Evolutionary conservation across 495 filamentous ascomycete genomes (phyloP).

Genomic region (Lasiosphaeria miniovina): DNA sequence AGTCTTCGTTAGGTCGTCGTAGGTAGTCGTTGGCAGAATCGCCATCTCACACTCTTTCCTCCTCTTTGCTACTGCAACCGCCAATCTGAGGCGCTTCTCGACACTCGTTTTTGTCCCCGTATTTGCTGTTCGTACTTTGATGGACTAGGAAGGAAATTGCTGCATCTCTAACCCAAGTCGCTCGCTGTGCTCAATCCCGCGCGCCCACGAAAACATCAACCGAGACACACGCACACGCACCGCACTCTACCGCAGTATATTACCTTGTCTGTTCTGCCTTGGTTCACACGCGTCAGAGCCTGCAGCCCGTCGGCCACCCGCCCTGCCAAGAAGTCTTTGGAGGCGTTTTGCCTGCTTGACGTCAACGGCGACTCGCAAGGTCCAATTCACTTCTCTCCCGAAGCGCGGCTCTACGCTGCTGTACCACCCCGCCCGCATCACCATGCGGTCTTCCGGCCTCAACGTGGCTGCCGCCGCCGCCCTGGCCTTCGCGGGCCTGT

Average conservation of each 20-base stretch:
- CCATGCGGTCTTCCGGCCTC: slow-evolving; percentile 25
- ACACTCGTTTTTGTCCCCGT: slow-evolving; percentile 9
- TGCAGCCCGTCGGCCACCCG: too few species aligned
- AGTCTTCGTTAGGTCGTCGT: neutral
- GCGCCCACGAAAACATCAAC: neutral
- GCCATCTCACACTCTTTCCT: neutral
- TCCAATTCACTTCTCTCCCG: too few species aligned
- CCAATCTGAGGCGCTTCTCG: neutral
- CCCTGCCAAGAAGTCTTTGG: too few species aligned
- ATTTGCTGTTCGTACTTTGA: neutral
- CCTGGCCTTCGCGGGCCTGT: slow-evolving; percentile 27
- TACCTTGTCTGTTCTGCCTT: too few species aligned
- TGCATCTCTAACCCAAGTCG: slow-evolving; percentile 26
- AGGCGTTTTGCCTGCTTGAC: too few species aligned
- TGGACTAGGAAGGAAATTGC: neutral
- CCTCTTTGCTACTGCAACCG: slow-evolving; percentile 1
- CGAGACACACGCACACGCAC: too few species aligned
- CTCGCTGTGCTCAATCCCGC: slow-evolving; percentile 19
- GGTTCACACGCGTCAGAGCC: too few species aligned
- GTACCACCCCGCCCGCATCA: neutral
- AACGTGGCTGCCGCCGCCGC: slow-evolving; percentile 19
- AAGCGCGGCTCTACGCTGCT: neutral
- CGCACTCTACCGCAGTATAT: too few species aligned
- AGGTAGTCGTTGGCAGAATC: neutral
- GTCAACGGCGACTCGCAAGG: too few species aligned